These are phyloP conservation scores for Coprinopsis marcescibilis DNA, from an alignment of 768 basidiomycete genomes.

Conservation along the genomic window DNA sequence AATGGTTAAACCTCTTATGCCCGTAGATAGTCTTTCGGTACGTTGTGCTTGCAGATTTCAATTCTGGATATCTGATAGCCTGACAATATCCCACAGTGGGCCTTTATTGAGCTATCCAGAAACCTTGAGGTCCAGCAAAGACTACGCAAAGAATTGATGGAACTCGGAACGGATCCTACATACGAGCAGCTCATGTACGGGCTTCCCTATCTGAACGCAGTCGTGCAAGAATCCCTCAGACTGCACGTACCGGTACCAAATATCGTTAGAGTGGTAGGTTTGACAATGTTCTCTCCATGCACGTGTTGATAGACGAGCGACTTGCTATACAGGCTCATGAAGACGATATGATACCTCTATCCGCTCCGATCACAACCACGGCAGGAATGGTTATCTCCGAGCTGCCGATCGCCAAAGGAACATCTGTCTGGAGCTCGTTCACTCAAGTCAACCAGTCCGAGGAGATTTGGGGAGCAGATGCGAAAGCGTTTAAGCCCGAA, in stretches of 20 bases:
- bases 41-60: slow-evolving; percentile 5
- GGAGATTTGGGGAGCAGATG: slow-evolving; percentile 55
- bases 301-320: too few relatives aligned
- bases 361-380: slow-evolving; percentile 35
- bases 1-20: too few relatives aligned
- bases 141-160: slow-evolving; percentile 43
- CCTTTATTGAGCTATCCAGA: slow-evolving; percentile 48
- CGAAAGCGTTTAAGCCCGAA: slow-evolving; percentile 55
- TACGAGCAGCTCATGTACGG: slow-evolving; percentile 46
- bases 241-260: slow-evolving; percentile 32
- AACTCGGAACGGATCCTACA: slow-evolving; percentile 41
- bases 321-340: slow-evolving; percentile 29
- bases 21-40: slow-evolving; percentile 35
- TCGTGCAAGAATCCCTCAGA: slow-evolving; percentile 37
- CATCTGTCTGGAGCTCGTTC: slow-evolving; percentile 37
- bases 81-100: slow-evolving; percentile 46
- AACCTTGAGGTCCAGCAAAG: slow-evolving; percentile 39
- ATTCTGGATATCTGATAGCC: too few relatives aligned
- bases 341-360: slow-evolving; percentile 59
- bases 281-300: too few relatives aligned
- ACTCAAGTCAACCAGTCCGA: slow-evolving; percentile 45
- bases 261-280: slow-evolving; percentile 33
- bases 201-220: slow-evolving; percentile 52
- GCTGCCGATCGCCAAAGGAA: slow-evolving; percentile 44
- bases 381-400: slow-evolving; percentile 33